Percentiles rank a stretch among this genome's conserved stretches.
These are phyloP conservation scores for Echites panduratus DNA, from an alignment of 257 asterid species.

Conservation along the genomic window DNA sequence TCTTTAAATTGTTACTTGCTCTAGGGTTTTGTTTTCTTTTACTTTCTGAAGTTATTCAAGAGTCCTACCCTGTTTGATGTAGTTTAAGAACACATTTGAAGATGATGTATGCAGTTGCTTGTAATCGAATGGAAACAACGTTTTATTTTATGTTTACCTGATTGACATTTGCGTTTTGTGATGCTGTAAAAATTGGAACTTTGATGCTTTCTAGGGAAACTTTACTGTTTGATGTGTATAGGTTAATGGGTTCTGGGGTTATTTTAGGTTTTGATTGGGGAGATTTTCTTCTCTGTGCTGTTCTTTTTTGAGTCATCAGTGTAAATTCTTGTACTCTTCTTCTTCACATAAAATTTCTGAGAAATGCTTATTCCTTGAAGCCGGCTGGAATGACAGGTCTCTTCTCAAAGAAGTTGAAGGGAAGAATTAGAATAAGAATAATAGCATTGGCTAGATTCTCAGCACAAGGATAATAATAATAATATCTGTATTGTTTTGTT, in stretches of 20 bases:
- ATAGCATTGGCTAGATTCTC: background rate
- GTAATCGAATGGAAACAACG: background rate
- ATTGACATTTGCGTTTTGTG: background rate
- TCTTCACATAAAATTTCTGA: background rate
- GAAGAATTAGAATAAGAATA: background rate
- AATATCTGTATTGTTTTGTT: no score
- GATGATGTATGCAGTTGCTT: background rate
- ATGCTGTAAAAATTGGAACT: background rate
- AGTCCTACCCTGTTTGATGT: background rate
- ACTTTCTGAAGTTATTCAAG: background rate
- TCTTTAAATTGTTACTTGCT: background rate
- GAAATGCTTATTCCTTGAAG: background rate
- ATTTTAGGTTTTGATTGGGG: background rate
- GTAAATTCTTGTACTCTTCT: background rate
- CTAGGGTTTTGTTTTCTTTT: background rate
- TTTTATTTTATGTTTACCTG: background rate
- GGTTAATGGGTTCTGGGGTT: background rate
- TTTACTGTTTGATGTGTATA: background rate
- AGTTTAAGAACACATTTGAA: background rate
- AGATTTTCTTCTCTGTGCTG: background rate
- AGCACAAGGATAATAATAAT: background rate
- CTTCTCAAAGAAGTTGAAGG: background rate
- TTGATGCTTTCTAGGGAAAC: background rate
- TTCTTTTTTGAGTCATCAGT: background rate
- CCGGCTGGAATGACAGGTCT: background rate